These are phyloP conservation scores for Scutellaria galericulata DNA, from an alignment of 257 asterid species.

Conservation along the genomic window DNA sequence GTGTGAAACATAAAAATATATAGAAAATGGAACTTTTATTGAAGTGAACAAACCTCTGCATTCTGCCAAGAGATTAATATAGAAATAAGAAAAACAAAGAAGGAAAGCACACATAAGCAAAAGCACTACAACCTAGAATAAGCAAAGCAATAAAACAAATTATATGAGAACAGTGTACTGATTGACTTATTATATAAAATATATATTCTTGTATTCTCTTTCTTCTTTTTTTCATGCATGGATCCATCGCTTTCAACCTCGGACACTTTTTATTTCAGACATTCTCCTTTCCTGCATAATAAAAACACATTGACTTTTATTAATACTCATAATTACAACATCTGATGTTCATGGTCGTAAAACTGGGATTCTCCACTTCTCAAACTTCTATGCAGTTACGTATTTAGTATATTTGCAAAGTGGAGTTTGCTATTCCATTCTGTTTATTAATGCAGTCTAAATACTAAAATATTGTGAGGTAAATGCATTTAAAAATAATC, in stretches of 20 bases:
- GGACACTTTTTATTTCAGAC: constrained; percentile 30
- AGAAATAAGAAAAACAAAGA: constrained; percentile 24
- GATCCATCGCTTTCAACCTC: constrained; percentile 43
- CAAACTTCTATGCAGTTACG: neutral
- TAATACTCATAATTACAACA: neutral
- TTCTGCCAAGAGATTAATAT: constrained; percentile 30
- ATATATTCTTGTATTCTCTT: neutral
- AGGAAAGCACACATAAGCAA: constrained; percentile 24
- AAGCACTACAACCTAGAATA: constrained; percentile 18
- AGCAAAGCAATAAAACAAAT: constrained; percentile 28
- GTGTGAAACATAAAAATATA: neutral
- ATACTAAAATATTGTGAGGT: too few relatives aligned
- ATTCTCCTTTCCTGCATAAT: constrained; percentile 37
- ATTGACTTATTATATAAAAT: constrained; percentile 18
- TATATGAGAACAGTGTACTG: constrained; percentile 10
- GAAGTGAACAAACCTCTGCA: constrained; percentile 31
- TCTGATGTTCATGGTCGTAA: too few relatives aligned
- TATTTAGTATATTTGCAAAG: neutral
- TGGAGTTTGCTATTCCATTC: too few relatives aligned
- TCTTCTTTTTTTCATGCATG: constrained; percentile 23
- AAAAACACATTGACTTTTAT: constrained; percentile 16
- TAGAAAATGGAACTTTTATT: constrained; percentile 29
- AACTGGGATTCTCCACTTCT: neutral
- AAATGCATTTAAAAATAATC: too few relatives aligned
- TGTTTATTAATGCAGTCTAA: too few relatives aligned